Evolutionary conservation across 78 protist species (phyloP), one percentile per base, ranked within the genome.

Genomic region (Chrysochromulina tobinii): DNA sequence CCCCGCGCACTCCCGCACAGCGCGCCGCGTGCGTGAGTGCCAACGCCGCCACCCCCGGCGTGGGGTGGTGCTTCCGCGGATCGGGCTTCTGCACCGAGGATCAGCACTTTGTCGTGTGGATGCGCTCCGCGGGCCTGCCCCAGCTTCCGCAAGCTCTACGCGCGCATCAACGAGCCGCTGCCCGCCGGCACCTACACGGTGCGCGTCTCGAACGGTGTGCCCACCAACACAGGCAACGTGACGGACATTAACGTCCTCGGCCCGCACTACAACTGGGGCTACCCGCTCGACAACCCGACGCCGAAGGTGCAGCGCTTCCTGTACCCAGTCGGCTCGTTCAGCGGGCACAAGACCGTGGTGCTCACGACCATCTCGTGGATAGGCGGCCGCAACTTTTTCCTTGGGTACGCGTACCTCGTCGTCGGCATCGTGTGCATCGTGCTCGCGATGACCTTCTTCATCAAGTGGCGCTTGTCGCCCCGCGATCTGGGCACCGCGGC

Each of bases 341-440:
- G 50, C 20, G 99, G 99, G 53, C 92, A 73, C 15, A 98, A 98
- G 93, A 81, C 57, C 69, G 72, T 97, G 61, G 96, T 98, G 12
- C 58, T 98, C 67, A 77, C 98, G 27, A 95, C 97, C n/a, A 72
- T 93, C 20, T n/a, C 96, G 20, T 97, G 98, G 99, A 88, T 97
- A 8, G 99, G 99, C 54, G 99, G 99, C 50, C 92, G 92, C 54
- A 98, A 97, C 91, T 79, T 84, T 64, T 97, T 98, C 61, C 68
- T 98, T 20, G 99, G 98, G 57, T 75, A 77, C 38, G 95, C 96
- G 7, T 98, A 97, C 90, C 68, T 98, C 25, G 94, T 93, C 81
- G 94, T 95, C 51, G 98, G 98, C 61, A 59, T 59, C 7, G 12
- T 59, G 7, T 59, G 64, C 12, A 7, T 59, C 23, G 12, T 59